phyloP scores from a whole-genome alignment of 441 rosid species.

The Theobroma grandiflorum region DNA sequence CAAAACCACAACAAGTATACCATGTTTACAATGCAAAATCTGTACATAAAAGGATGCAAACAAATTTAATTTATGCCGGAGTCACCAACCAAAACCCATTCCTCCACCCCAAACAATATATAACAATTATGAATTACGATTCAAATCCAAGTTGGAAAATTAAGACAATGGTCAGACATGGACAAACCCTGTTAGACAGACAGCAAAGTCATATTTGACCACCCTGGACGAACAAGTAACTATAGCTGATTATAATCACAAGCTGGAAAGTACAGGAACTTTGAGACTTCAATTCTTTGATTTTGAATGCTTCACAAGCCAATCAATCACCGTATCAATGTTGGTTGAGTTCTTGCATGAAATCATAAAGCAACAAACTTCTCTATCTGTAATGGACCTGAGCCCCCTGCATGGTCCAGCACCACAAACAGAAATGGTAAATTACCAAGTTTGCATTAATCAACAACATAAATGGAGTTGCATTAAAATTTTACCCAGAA shows the following conservation, averaged over 20 bases:
- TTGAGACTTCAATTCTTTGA: slow-evolving; percentile 49
- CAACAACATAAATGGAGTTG: neutral
- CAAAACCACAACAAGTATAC: slow-evolving; percentile 28
- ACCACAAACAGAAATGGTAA: neutral
- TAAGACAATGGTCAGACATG: slow-evolving; percentile 25
- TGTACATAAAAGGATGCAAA: slow-evolving; percentile 41
- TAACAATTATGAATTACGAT: neutral
- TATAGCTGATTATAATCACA: slow-evolving; percentile 14
- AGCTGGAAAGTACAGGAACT: slow-evolving; percentile 16
- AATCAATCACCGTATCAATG: slow-evolving; percentile 61
- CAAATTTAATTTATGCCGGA: slow-evolving; percentile 19
- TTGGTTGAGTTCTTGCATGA: slow-evolving; percentile 71
- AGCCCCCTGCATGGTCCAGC: slow-evolving; percentile 51
- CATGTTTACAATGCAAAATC: slow-evolving; percentile 36
- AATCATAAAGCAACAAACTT: slow-evolving; percentile 69
- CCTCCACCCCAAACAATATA: slow-evolving; percentile 24
- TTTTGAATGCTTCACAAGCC: slow-evolving; percentile 72
- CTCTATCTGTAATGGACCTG: slow-evolving; percentile 53
- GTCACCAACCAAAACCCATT: slow-evolving; percentile 24
- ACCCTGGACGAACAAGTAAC: slow-evolving; percentile 19
- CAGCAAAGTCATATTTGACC: slow-evolving; percentile 23
- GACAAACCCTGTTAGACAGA: slow-evolving; percentile 31
- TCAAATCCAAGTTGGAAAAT: slow-evolving; percentile 26
- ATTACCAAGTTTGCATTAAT: neutral
- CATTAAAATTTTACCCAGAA: neutral